Percentiles rank a stretch among this genome's conserved stretches.
Conservation (phyloP, 2,329 filamentous ascomycete species). For the Blumeria graminis region DNA sequence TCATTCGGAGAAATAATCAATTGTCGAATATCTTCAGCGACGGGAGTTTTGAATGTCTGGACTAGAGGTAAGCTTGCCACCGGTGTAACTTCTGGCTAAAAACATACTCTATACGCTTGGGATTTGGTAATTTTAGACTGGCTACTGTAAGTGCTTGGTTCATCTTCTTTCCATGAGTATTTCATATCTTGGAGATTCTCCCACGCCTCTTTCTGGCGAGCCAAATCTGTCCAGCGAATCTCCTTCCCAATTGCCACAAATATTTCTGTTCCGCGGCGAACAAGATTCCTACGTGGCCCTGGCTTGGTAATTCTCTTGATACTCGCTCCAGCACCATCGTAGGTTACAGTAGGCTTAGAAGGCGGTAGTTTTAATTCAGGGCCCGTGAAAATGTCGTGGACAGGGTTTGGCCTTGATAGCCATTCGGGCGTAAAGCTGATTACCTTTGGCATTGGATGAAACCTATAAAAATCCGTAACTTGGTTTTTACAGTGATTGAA, state of each 20-base stretch:
- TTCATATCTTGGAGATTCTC: constrained; percentile 17
- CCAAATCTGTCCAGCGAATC: constrained; percentile 74
- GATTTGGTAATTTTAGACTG: constrained; percentile 14
- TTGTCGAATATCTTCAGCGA: constrained; percentile 64
- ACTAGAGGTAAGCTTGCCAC: constrained; percentile 1
- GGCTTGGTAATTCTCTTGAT: constrained; percentile 20
- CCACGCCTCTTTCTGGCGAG: constrained; percentile 45
- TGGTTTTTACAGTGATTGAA: too few relatives aligned
- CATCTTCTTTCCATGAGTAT: constrained; percentile 5
- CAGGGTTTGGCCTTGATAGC: constrained; percentile 57
- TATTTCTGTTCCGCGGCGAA: constrained; percentile 60
- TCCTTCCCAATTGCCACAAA: constrained; percentile 78
- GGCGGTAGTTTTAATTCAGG: constrained; percentile 16
- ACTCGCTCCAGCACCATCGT: constrained; percentile 6
- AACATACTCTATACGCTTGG: constrained; percentile 25
- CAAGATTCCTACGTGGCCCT: constrained; percentile 43
- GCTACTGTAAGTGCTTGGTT: constrained; percentile 4
- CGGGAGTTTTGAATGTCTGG: constrained; percentile 53
- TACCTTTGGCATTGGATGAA: constrained; percentile 50
- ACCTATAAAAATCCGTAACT: background rate
- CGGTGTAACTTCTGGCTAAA: constrained; percentile 2
- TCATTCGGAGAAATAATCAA: constrained; percentile 63
- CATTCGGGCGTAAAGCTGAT: constrained; percentile 68
- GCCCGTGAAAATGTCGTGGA: constrained; percentile 50
- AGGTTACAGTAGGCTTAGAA: constrained; percentile 5